Evolutionary conservation across 495 filamentous ascomycete genomes (phyloP).

Genomic region (Bacidia gigantensis): DNA sequence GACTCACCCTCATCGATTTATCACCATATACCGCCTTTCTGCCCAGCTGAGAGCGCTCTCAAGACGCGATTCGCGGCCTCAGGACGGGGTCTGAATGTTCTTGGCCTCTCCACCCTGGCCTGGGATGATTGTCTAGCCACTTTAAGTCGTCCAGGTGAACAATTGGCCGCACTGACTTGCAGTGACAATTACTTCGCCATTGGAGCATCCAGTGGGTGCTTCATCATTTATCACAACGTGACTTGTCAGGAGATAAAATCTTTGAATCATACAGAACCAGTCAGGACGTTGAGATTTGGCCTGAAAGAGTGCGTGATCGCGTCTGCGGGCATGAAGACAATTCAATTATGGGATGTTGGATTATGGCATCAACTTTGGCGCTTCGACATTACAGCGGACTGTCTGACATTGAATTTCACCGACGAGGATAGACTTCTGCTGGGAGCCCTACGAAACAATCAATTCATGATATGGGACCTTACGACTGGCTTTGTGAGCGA

Average conservation of each 20-base stretch:
- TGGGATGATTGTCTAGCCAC: slow-evolving; percentile 23
- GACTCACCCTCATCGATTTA: slow-evolving; percentile 19
- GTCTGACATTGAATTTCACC: slow-evolving; percentile 12
- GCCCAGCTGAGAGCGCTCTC: slow-evolving; percentile 17
- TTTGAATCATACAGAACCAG: slow-evolving; percentile 15
- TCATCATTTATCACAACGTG: slow-evolving; percentile 16
- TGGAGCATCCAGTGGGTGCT: slow-evolving; percentile 6
- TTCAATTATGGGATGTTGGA: slow-evolving; percentile 19
- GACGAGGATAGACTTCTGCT: slow-evolving; percentile 17
- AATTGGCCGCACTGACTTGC: slow-evolving; percentile 6
- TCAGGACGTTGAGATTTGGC: slow-evolving; percentile 15
- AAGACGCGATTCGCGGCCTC: slow-evolving; percentile 13
- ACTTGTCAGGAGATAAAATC: slow-evolving; percentile 15
- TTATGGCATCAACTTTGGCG: slow-evolving; percentile 9
- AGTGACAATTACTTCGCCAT: slow-evolving; percentile 11
- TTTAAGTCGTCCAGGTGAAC: slow-evolving; percentile 6
- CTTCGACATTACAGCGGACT: slow-evolving; percentile 12
- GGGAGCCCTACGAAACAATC: slow-evolving; percentile 13
- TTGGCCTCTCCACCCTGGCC: slow-evolving; percentile 10
- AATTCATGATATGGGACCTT: slow-evolving; percentile 19
- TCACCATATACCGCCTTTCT: slow-evolving; percentile 20
- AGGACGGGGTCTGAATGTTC: slow-evolving; percentile 13
- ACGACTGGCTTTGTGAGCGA: slow-evolving; percentile 5
- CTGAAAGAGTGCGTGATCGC: slow-evolving; percentile 11
- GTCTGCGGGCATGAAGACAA: slow-evolving; percentile 7